A percentile compares a stretch with the other conserved stretches of the same genome.
Conservation (phyloP, 2,329 filamentous ascomycete genomes). For the Penicillium sp. region DNA sequence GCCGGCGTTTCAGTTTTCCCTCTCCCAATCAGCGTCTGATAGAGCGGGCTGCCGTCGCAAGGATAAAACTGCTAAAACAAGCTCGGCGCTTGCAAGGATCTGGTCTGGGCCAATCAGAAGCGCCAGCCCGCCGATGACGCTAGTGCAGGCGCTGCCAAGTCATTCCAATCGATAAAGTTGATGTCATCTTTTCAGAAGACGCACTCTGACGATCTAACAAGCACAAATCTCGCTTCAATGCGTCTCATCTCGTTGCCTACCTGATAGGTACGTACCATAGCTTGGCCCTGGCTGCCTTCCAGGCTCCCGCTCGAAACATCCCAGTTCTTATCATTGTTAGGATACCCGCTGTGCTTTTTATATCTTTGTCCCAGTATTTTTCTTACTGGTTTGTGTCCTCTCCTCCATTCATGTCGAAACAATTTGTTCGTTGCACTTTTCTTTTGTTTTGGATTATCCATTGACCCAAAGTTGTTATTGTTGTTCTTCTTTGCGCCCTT, state of each 20-base stretch:
- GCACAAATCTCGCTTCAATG: not conserved
- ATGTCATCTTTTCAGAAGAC: not conserved
- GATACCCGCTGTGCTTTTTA: not conserved
- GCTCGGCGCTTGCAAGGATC: constrained; percentile 1
- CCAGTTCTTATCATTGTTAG: not conserved
- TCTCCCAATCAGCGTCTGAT: not conserved
- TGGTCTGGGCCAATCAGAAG: not conserved
- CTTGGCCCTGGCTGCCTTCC: not conserved
- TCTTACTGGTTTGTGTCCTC: not conserved
- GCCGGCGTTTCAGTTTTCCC: not conserved
- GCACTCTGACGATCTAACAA: too few species aligned
- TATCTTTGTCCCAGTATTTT: not conserved
- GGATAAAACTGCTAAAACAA: constrained; percentile 12
- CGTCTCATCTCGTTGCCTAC: not conserved
- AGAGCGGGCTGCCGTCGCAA: not conserved
- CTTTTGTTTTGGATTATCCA: not conserved
- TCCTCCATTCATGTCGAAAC: not conserved
- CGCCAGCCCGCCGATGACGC: not conserved
- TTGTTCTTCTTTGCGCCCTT: constrained; percentile 2
- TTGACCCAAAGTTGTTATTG: not conserved
- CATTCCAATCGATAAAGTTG: not conserved
- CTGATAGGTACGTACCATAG: not conserved
- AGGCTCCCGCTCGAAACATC: not conserved
- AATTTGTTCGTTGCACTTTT: not conserved
- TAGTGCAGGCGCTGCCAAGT: constrained; percentile 1